These are phyloP conservation scores for Fusarium vanettenii DNA, from an alignment of 2,329 filamentous ascomycete species.

Conservation along the genomic window DNA sequence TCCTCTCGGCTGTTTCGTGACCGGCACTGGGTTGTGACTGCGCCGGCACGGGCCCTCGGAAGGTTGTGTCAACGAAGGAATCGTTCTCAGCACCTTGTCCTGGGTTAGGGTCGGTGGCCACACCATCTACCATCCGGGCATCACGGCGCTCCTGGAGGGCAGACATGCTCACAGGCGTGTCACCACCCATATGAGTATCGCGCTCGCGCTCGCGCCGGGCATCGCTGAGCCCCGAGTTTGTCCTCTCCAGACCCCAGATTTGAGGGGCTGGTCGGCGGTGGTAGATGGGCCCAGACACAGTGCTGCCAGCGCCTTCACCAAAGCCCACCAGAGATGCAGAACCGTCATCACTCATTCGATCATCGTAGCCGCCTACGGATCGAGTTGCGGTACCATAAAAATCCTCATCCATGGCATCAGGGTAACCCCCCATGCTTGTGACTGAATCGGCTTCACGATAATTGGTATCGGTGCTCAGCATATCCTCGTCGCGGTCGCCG, in stretches of 20 bases:
- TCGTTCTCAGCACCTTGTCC: constrained; percentile 63
- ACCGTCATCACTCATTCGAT: constrained; percentile 87
- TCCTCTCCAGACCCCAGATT: constrained; percentile 61
- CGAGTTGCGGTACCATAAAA: constrained; percentile 58
- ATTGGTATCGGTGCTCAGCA: constrained; percentile 76
- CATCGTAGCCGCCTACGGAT: constrained; percentile 66
- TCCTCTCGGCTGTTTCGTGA: constrained; percentile 72
- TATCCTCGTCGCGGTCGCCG: constrained; percentile 73
- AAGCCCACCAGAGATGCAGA: constrained; percentile 89
- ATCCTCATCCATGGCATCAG: constrained; percentile 66
- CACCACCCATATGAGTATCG: constrained; percentile 47
- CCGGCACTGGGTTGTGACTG: constrained; percentile 34
- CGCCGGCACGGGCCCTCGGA: constrained; percentile 64
- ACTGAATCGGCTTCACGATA: constrained; percentile 69
- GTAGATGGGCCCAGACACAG: constrained; percentile 82
- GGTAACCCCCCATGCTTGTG: constrained; percentile 62
- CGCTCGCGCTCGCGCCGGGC: constrained; percentile 52
- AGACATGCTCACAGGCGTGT: constrained; percentile 60
- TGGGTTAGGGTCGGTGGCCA: constrained; percentile 66
- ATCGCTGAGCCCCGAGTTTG: constrained; percentile 64
- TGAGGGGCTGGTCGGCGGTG: constrained; percentile 61
- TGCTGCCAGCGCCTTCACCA: constrained; percentile 89
- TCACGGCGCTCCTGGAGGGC: constrained; percentile 66
- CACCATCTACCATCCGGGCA: constrained; percentile 74
- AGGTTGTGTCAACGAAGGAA: constrained; percentile 73